These are phyloP conservation scores for Talaromyces stipitatus DNA, from an alignment of 495 filamentous ascomycete genomes.

Conservation along the genomic window DNA sequence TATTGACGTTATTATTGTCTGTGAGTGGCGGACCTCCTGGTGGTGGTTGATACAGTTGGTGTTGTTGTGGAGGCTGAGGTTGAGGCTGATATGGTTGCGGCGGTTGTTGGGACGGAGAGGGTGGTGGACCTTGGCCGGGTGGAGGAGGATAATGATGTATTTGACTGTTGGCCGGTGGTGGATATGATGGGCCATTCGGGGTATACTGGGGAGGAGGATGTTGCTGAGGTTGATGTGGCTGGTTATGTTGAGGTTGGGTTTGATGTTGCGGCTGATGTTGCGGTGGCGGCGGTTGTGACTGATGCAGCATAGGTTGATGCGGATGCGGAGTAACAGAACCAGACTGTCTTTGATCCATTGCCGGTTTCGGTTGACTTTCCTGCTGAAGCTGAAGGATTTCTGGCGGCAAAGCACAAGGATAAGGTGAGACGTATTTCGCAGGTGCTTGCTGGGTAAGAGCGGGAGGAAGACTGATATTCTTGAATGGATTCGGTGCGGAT, in stretches of 20 bases:
- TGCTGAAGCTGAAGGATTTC: slow-evolving; percentile 22
- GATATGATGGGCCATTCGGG: slow-evolving; percentile 10
- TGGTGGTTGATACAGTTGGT: background rate
- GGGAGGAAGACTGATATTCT: slow-evolving; percentile 34
- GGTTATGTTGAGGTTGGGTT: slow-evolving; percentile 15
- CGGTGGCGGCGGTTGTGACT: slow-evolving; percentile 10
- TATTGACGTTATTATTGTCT: slow-evolving; percentile 5
- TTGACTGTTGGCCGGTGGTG: slow-evolving; percentile 15
- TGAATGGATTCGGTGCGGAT: slow-evolving; percentile 31
- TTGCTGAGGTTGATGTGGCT: slow-evolving; percentile 15
- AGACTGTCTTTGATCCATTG: slow-evolving; percentile 8
- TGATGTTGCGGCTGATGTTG: slow-evolving; percentile 14
- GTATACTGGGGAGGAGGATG: slow-evolving; percentile 11
- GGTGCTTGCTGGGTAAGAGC: slow-evolving; percentile 34
- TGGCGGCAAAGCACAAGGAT: slow-evolving; percentile 33
- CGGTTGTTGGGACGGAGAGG: slow-evolving; percentile 26
- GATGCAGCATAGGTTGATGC: slow-evolving; percentile 8
- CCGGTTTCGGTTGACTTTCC: slow-evolving; percentile 20
- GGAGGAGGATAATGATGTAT: slow-evolving; percentile 17
- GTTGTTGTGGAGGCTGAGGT: background rate
- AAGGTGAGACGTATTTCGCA: slow-evolving; percentile 34
- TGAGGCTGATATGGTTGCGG: slow-evolving; percentile 22
- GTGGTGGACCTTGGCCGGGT: slow-evolving; percentile 14
- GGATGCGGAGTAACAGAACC: slow-evolving; percentile 7
- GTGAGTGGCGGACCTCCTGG: background rate